phyloP scores from a whole-genome alignment of 2,329 filamentous ascomycete species.

The Rhynchosporium secalis region DNA sequence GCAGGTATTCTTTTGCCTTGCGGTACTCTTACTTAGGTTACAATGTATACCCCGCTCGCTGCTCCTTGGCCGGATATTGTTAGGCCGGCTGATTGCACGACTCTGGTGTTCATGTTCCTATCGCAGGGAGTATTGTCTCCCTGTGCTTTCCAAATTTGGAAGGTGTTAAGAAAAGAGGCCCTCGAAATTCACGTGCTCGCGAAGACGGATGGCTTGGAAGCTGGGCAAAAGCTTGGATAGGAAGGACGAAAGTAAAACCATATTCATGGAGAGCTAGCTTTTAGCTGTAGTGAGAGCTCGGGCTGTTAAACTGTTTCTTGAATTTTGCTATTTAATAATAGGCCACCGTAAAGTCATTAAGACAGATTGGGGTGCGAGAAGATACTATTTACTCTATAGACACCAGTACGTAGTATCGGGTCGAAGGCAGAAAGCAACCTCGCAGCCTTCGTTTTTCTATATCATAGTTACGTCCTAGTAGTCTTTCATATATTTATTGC shows the following conservation, averaged over 20 bases:
- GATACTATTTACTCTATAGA: no score
- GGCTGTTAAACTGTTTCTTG: background rate
- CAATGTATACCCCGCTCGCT: slow-evolving; percentile 6
- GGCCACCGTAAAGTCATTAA: no score
- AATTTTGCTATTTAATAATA: background rate
- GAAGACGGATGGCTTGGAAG: background rate
- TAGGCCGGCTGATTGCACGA: background rate
- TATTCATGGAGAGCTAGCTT: background rate
- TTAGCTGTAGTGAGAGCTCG: background rate
- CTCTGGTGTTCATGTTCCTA: background rate
- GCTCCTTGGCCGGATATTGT: slow-evolving; percentile 5
- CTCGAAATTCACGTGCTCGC: slow-evolving; percentile 11
- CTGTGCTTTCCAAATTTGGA: background rate
- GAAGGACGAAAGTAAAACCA: slow-evolving; percentile 8
- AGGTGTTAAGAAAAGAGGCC: slow-evolving; percentile 7
- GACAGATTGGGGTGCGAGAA: no score
- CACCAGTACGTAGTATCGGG: no score
- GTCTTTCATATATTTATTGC: no score
- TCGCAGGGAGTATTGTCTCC: background rate
- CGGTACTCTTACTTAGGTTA: background rate
- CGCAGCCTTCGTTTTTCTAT: no score
- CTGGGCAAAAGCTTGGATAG: slow-evolving; percentile 11
- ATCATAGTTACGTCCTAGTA: no score
- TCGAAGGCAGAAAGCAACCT: no score
- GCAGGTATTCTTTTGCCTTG: background rate